Evolutionary conservation across 2,329 filamentous ascomycete genomes (phyloP).

Genomic region (Zelopaecilomyces penicillatus): DNA sequence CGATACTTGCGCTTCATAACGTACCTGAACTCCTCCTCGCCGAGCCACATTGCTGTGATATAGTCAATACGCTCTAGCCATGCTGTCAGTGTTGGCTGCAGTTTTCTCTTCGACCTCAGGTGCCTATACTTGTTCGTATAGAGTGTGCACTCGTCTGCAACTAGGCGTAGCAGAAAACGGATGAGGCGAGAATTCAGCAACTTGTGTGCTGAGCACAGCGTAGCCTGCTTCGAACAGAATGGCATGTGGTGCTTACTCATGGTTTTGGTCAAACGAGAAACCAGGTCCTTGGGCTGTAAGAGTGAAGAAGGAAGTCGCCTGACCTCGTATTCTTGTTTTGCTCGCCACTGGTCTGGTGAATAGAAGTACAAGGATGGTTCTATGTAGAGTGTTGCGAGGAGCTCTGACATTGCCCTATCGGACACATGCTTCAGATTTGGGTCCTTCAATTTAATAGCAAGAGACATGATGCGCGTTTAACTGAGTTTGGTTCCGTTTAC

Average conservation of each 20-base stretch:
- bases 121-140: constrained; percentile 21
- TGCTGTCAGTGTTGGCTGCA: constrained; percentile 2
- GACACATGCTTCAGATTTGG: constrained; percentile 14
- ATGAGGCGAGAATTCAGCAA: constrained; percentile 35
- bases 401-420: constrained; percentile 18
- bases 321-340: constrained; percentile 21
- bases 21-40: constrained; percentile 23
- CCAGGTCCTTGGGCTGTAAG: constrained; percentile 18
- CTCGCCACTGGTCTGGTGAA: constrained; percentile 25
- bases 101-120: constrained; percentile 10
- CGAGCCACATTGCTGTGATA: constrained; percentile 30
- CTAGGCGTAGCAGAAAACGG: constrained; percentile 32
- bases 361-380: constrained; percentile 14
- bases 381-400: constrained; percentile 30
- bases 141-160: constrained; percentile 33
- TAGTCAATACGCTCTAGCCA: constrained; percentile 21
- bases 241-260: constrained; percentile 17
- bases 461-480: constrained; percentile 10
- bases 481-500: background rate
- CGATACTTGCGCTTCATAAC: constrained; percentile 24
- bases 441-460: constrained; percentile 9
- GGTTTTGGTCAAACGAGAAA: constrained; percentile 25
- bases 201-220: constrained; percentile 34
- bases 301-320: constrained; percentile 9
- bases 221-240: constrained; percentile 20